Conservation (phyloP, 371 early-diverging fungal species). For the Apophysomyces trapeziformis region DNA sequence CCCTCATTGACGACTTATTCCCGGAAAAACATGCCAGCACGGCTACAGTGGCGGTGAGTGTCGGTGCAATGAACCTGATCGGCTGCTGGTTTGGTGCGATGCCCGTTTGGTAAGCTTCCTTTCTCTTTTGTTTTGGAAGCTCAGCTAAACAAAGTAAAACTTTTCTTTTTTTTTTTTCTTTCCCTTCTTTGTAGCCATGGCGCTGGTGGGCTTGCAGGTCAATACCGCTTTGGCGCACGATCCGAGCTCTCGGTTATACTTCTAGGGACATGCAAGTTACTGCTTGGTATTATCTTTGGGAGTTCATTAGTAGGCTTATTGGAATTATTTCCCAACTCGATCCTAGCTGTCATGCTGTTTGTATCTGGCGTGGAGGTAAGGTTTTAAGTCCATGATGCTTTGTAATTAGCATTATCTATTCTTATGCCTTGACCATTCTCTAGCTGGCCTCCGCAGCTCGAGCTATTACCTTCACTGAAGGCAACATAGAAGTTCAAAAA, state of each 20-base stretch:
- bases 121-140: background rate
- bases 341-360: slow-evolving; percentile 88
- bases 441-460: slow-evolving; percentile 69
- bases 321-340: slow-evolving; percentile 70
- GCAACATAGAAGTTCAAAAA: slow-evolving; percentile 42
- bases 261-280: slow-evolving; percentile 76
- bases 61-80: slow-evolving; percentile 86
- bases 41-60: slow-evolving; percentile 65
- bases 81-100: slow-evolving; percentile 88
- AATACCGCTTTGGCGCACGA: slow-evolving; percentile 93
- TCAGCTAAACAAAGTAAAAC: background rate
- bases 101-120: slow-evolving; percentile 69
- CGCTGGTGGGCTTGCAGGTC: slow-evolving; percentile 91
- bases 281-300: slow-evolving; percentile 82
- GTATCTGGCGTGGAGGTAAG: slow-evolving; percentile 74
- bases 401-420: background rate
- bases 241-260: slow-evolving; percentile 79
- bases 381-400: background rate
- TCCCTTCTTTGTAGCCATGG: slow-evolving; percentile 54
- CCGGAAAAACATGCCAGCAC: slow-evolving; percentile 68
- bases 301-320: slow-evolving; percentile 75
- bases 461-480: slow-evolving; percentile 53
- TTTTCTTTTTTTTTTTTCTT: slow-evolving; percentile 14
- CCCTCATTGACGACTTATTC: slow-evolving; percentile 83
- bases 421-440: background rate